These are phyloP conservation scores for Ceratocystis variospora DNA, from an alignment of 2,329 filamentous ascomycete genomes.

Conservation along the genomic window DNA sequence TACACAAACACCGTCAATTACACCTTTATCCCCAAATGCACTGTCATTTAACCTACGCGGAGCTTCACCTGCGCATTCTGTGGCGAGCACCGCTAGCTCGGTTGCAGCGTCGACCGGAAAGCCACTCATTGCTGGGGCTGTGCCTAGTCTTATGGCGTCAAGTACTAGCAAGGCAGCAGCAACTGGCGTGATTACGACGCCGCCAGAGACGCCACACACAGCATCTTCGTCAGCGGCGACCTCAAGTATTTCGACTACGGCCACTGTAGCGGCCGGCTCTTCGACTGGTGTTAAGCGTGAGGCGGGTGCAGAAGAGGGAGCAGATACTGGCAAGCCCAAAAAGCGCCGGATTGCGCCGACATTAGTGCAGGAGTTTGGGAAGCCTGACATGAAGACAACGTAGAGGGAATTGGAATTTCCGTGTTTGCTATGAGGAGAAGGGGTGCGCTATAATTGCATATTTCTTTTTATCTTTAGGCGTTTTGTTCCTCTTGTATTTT, in stretches of 20 bases:
- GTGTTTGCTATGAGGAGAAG: not conserved
- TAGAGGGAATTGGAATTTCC: not conserved
- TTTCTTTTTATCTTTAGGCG: not conserved
- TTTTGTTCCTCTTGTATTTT: not conserved
- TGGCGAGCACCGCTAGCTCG: constrained; percentile 55
- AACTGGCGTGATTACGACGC: constrained; percentile 66
- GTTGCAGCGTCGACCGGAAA: constrained; percentile 16
- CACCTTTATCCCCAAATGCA: constrained; percentile 46
- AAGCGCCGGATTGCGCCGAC: constrained; percentile 59
- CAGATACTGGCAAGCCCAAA: constrained; percentile 44
- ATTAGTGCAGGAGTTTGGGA: constrained; percentile 12
- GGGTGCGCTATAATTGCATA: not conserved
- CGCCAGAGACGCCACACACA: constrained; percentile 70
- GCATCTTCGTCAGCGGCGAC: constrained; percentile 18
- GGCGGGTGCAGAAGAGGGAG: constrained; percentile 40
- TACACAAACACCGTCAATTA: constrained; percentile 64
- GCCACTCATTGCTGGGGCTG: constrained; percentile 57
- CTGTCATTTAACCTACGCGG: constrained; percentile 20
- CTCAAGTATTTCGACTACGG: not conserved
- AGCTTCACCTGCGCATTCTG: constrained; percentile 25
- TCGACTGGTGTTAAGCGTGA: constrained; percentile 41
- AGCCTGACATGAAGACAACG: constrained; percentile 6
- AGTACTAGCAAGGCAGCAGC: constrained; percentile 49
- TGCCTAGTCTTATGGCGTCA: constrained; percentile 63
- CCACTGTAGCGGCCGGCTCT: not conserved